These are phyloP conservation scores for Plenodomus lindquistii DNA, from an alignment of 2,329 filamentous ascomycete species.

Conservation along the genomic window DNA sequence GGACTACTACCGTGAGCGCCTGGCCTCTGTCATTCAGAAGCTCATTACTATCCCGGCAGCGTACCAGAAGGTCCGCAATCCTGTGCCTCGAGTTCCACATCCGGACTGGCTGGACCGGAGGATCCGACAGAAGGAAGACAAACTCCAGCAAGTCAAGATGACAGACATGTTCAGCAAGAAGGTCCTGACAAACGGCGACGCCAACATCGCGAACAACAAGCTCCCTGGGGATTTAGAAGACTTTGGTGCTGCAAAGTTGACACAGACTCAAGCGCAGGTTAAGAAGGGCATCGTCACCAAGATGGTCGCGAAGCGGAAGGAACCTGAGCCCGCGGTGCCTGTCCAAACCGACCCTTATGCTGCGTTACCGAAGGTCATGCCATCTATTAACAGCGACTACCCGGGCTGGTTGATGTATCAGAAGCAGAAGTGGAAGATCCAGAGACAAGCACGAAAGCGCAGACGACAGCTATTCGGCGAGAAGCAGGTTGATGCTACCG, in stretches of 20 bases:
- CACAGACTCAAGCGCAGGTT: slow-evolving; percentile 40
- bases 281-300: slow-evolving; percentile 50
- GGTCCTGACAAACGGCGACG: slow-evolving; percentile 72
- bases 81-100: slow-evolving; percentile 88
- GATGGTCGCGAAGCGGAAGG: slow-evolving; percentile 55
- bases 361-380: slow-evolving; percentile 80
- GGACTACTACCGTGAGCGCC: slow-evolving; percentile 94
- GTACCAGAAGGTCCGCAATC: slow-evolving; percentile 91
- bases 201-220: slow-evolving; percentile 64
- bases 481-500: slow-evolving; percentile 63
- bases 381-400: slow-evolving; percentile 83
- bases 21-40: slow-evolving; percentile 98
- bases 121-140: slow-evolving; percentile 95
- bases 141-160: slow-evolving; percentile 98
- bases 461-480: slow-evolving; percentile 93
- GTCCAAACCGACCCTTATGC: slow-evolving; percentile 78
- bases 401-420: slow-evolving; percentile 87
- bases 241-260: slow-evolving; percentile 65
- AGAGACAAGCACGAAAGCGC: slow-evolving; percentile 84
- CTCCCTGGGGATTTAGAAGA: slow-evolving; percentile 75
- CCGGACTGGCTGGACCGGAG: slow-evolving; percentile 95
- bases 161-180: slow-evolving; percentile 84
- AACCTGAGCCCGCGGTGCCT: slow-evolving; percentile 50
- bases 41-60: slow-evolving; percentile 98
- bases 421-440: slow-evolving; percentile 98